Base-by-base conservation (phyloP, 129 eudicot species). In the Chrysanthemum seticuspe region DNA sequence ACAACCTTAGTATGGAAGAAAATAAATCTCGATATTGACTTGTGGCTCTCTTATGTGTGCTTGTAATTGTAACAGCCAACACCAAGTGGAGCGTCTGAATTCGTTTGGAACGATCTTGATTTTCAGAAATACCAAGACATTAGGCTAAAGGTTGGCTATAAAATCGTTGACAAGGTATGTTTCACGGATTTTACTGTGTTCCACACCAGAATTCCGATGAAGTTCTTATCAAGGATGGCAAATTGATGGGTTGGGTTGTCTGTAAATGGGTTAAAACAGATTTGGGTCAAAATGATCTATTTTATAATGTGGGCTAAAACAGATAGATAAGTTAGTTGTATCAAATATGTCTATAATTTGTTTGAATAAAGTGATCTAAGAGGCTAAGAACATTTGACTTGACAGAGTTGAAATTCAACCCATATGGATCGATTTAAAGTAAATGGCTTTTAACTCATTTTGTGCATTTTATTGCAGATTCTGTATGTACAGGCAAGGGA, bases 81-180 rank as follows among this genome's bases (percentile, higher is more conserved):
- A 50, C 81, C 89, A 56, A 71, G 68, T 68, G 99, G 89, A 36
- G 88, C 88, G 45, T 88, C 97, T 77, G 97, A 94, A 74, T 81
- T 94, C 79, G 75, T 78, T 58, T 88, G 91, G 96, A 71, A 81
- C 79, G 85, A 90, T 76, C 50, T 73, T 51, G 73, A 90, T 84
- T 87, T 94, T 71, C 96, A 84, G 48, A 84, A 84, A 68, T 89
- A 86, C 18, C 99, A 94, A 76, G 99, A 94, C 67, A 62, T 94
- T 61, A 81, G 94, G 78, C 49, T 94, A 57, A 94, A 94, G 81
- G 68, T 90, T 75, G 97, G 99, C 61, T 94, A 86, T 49, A 90
- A 94, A 80, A 65, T 90, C 40, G 2, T 67, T 68, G 91, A 88
- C 67, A 88, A 94, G 96, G 99, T 94, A 84, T 51, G 45, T 48